Percentiles rank a stretch among this genome's conserved stretches.
Conservation (phyloP, 331 rosid genomes). For the Arachis monticola region DNA sequence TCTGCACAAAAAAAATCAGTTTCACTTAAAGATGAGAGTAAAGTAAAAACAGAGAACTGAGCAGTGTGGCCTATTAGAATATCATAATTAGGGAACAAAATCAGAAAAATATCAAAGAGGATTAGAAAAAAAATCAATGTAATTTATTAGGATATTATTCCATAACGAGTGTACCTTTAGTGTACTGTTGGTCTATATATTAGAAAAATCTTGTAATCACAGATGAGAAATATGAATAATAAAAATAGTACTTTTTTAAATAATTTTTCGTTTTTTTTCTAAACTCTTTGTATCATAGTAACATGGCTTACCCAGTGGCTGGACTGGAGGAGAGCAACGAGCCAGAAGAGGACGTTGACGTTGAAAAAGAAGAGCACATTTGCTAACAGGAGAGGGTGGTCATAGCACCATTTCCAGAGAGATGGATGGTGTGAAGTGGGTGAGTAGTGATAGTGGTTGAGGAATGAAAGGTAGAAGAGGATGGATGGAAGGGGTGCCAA, state of each 20-base stretch:
- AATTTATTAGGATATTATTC: too few relatives aligned
- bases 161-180: too few relatives aligned
- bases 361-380: conserved; percentile 84
- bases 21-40: neutral
- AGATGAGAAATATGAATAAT: too few relatives aligned
- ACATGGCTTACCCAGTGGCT: conserved; percentile 99
- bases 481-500: conserved; percentile 81
- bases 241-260: too few relatives aligned
- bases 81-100: too few relatives aligned
- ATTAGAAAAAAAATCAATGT: too few relatives aligned
- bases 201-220: too few relatives aligned
- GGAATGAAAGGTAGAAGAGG: conserved; percentile 67
- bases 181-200: too few relatives aligned
- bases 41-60: neutral
- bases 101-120: too few relatives aligned
- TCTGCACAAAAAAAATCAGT: conserved; percentile 51
- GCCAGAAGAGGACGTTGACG: conserved; percentile 84
- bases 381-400: conserved; percentile 77
- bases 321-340: conserved; percentile 63
- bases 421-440: conserved; percentile 23
- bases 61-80: neutral
- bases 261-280: too few relatives aligned
- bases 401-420: conserved; percentile 64
- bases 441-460: conserved; percentile 38
- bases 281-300: too few relatives aligned